Conservation (phyloP, 805 yeast genomes). For the Lipomyces starkeyi region DNA sequence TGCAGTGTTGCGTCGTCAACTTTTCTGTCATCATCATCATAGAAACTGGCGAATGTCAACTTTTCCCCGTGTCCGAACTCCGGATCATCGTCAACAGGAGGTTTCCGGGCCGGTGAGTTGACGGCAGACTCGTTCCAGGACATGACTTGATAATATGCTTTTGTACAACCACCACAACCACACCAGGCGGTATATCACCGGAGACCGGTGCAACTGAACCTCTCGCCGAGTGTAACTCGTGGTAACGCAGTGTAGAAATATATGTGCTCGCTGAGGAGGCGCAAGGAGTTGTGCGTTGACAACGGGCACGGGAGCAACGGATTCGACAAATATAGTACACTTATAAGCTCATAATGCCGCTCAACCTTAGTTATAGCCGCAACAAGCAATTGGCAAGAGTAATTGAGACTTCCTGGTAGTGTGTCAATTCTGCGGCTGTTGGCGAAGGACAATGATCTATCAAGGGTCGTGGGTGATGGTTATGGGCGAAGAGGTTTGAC, state of each 20-base stretch:
- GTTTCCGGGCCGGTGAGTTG: not conserved
- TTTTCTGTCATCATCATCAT: not conserved
- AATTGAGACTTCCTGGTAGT: not conserved
- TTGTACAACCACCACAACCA: not conserved
- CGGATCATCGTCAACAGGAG: conserved; percentile 4
- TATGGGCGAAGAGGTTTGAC: too few species aligned
- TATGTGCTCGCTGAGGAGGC: not conserved
- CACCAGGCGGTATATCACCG: not conserved
- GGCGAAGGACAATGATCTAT: too few species aligned
- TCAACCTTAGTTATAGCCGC: not conserved
- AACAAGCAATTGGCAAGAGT: not conserved
- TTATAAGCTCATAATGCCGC: not conserved
- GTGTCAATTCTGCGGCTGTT: not conserved
- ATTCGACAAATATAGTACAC: not conserved
- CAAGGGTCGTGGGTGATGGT: too few species aligned
- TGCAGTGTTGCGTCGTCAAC: not conserved
- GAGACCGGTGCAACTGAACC: not conserved
- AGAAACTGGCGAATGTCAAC: not conserved
- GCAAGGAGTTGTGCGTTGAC: not conserved
- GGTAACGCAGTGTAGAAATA: not conserved
- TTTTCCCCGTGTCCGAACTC: conserved; percentile 1
- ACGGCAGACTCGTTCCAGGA: not conserved
- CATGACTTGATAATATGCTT: not conserved
- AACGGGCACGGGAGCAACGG: not conserved
- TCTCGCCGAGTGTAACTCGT: not conserved